Percentiles rank a stretch among this genome's conserved stretches.
Evolutionary conservation across 163 green algal species (phyloP).

Genomic region (Coccomyxa subellipsoidea): DNA sequence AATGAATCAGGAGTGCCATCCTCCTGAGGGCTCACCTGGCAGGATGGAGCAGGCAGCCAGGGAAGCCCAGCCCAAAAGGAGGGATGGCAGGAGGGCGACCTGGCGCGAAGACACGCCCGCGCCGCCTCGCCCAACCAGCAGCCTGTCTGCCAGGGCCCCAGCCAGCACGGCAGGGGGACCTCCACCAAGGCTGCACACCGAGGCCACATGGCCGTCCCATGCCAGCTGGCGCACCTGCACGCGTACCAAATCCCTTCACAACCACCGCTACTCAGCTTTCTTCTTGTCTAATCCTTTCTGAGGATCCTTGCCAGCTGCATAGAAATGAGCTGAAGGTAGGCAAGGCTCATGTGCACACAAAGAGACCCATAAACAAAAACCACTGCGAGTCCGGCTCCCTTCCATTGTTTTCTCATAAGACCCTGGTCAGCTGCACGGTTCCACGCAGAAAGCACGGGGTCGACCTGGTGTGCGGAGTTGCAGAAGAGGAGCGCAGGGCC

Average conservation of each 20-base stretch:
- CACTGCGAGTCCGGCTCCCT: no score
- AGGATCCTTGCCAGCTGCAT: no score
- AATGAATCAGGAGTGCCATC: no score
- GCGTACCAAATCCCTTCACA: not conserved
- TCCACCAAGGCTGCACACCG: constrained; percentile 35
- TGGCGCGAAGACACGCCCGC: constrained; percentile 29
- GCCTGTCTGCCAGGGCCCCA: constrained; percentile 58
- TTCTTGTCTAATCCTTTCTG: no score
- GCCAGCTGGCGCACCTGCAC: constrained; percentile 57
- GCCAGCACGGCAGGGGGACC: constrained; percentile 38
- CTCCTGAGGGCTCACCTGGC: constrained; percentile 21
- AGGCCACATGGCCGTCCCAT: constrained; percentile 52
- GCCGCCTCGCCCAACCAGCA: constrained; percentile 50
- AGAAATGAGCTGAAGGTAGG: no score
- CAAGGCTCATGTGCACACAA: no score
- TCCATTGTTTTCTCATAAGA: no score
- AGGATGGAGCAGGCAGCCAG: constrained; percentile 49
- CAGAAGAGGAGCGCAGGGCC: constrained; percentile 68
- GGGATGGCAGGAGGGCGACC: constrained; percentile 46
- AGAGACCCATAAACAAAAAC: no score
- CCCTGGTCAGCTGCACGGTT: no score
- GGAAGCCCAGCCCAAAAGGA: constrained; percentile 65
- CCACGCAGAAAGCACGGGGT: no score
- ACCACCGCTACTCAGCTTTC: not conserved
- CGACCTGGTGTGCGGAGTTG: constrained; percentile 48